A percentile compares a stretch with the other conserved stretches of the same genome.
Evolutionary conservation across 352 stramenopile species (phyloP).

Genomic region (Pythium utonaiense): DNA sequence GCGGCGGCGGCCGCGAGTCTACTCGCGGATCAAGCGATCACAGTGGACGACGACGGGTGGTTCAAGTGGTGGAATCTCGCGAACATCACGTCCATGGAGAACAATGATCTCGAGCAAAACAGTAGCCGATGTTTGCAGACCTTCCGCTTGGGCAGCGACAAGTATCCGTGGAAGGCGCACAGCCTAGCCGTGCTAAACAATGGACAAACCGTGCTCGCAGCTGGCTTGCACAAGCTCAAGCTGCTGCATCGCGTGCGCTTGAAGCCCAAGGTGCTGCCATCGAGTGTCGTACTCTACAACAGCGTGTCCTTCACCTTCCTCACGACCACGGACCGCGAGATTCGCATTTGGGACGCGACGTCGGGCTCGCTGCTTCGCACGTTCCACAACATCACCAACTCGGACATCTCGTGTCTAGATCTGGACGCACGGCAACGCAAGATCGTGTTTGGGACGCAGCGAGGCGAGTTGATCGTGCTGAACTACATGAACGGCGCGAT

Average conservation of each 20-base stretch:
- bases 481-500: slow-evolving; percentile 79
- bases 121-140: slow-evolving; percentile 62
- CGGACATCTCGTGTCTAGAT: slow-evolving; percentile 73
- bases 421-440: slow-evolving; percentile 68
- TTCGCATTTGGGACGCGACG: slow-evolving; percentile 67
- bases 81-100: slow-evolving; percentile 61
- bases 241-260: slow-evolving; percentile 59
- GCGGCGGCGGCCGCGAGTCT: slow-evolving; percentile 22
- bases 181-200: slow-evolving; percentile 61
- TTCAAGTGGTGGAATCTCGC: slow-evolving; percentile 82
- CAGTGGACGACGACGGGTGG: slow-evolving; percentile 75
- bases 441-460: slow-evolving; percentile 61
- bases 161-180: slow-evolving; percentile 67
- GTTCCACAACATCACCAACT: slow-evolving; percentile 43
- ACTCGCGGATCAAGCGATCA: slow-evolving; percentile 66
- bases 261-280: slow-evolving; percentile 55
- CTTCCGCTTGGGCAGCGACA: slow-evolving; percentile 64
- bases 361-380: slow-evolving; percentile 53
- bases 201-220: slow-evolving; percentile 52
- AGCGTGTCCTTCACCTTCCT: slow-evolving; percentile 60
- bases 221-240: slow-evolving; percentile 68
- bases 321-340: slow-evolving; percentile 61
- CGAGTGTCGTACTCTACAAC: slow-evolving; percentile 67
- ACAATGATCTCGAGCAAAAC: slow-evolving; percentile 49
- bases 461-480: slow-evolving; percentile 60